Evolutionary conservation across 164 flowering plant species (phyloP).

Genomic region (Kingdonia uniflora): DNA sequence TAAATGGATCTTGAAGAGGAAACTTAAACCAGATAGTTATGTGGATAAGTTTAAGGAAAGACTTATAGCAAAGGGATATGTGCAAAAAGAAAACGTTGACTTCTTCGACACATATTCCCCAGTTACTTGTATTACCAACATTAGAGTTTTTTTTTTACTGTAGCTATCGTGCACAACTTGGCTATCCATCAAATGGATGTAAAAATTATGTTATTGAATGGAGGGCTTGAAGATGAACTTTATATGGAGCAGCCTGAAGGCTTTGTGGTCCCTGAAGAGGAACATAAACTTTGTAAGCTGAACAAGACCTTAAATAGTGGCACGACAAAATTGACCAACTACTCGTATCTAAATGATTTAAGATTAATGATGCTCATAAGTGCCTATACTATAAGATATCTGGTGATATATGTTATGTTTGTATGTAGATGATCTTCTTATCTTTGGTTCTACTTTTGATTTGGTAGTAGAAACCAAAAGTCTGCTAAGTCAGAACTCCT

Average conservation of each 20-base stretch:
- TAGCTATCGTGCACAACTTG: background rate
- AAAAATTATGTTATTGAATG: background rate
- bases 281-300: background rate
- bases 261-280: no score
- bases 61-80: background rate
- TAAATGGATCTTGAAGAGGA: background rate
- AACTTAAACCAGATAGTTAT: background rate
- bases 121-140: background rate
- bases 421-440: background rate
- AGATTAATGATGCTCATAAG: no score
- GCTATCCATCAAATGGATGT: background rate
- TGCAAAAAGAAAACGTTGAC: background rate
- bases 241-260: no score
- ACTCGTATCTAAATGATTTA: background rate
- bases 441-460: background rate
- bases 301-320: background rate
- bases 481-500: background rate
- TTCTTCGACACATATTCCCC: slow-evolving; percentile 5
- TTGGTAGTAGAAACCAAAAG: background rate
- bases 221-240: background rate
- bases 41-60: background rate
- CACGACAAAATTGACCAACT: slow-evolving; percentile 1
- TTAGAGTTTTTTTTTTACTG: background rate
- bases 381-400: no score
- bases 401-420: background rate